Conservation (phyloP, 179 eudicot genomes). For the Amaranthus tricolor region DNA sequence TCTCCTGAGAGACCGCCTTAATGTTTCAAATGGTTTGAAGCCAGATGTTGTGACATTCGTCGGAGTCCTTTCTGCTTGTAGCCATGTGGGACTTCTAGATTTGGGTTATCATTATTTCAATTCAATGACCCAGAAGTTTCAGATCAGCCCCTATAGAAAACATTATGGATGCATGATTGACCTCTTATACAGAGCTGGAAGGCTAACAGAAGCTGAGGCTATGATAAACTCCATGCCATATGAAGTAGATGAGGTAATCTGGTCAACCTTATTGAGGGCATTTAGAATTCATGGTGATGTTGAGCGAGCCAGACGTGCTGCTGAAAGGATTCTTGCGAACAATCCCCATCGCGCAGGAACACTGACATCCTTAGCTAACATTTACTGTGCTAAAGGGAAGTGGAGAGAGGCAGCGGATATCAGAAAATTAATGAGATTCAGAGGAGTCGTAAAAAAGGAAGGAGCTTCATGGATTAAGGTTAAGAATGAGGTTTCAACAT, state of each 20-base stretch:
- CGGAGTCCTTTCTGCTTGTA: conserved; percentile 88
- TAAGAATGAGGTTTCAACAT: conserved; percentile 59
- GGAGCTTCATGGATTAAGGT: conserved; percentile 86
- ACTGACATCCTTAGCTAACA: conserved; percentile 68
- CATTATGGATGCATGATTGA: conserved; percentile 94
- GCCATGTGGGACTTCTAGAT: conserved; percentile 85
- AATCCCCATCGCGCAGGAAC: conserved; percentile 75
- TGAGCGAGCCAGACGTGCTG: conserved; percentile 63
- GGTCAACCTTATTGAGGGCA: conserved; percentile 84
- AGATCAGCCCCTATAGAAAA: conserved; percentile 55
- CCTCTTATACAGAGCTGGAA: conserved; percentile 79
- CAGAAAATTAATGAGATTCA: conserved; percentile 69
- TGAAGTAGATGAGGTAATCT: conserved; percentile 69
- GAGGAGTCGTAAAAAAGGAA: conserved; percentile 84
- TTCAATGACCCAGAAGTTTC: conserved; percentile 48
- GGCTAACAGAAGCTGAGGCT: conserved; percentile 65
- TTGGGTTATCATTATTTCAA: conserved; percentile 62
- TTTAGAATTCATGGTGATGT: conserved; percentile 65
- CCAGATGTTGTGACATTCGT: conserved; percentile 86
- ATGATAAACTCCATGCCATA: conserved; percentile 71
- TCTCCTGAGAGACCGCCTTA: too few species aligned
- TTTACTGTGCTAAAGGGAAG: conserved; percentile 66
- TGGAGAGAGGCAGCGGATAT: conserved; percentile 75
- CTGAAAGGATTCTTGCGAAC: conserved; percentile 51
- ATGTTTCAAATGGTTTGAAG: too few species aligned